Evolutionary conservation across 176 grass and related monocot species (phyloP), one percentile per base, ranked within the genome.

Genomic region (Oropetium thomaeum): DNA sequence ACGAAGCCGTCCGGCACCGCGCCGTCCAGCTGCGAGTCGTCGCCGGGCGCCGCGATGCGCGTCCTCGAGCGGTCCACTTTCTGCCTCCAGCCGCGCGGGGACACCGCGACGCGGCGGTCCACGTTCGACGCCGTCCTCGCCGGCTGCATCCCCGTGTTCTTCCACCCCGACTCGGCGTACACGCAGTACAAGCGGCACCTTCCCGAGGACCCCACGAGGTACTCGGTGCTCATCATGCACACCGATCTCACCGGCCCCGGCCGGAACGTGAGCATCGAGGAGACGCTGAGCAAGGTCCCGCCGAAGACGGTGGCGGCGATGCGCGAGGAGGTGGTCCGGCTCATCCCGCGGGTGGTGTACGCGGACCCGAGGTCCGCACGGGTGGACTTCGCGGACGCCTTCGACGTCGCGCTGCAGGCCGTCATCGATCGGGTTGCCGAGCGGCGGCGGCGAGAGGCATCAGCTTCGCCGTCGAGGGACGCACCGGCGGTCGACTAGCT

Each of bases 81-180:
- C 71, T 93, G 91, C 79, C 68, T 93, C 4, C 91, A 90, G 75
- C 90, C 90, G 28, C 84, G 84, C 11, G 87, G 87, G 1, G 90
- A 93, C 61, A 78, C 77, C 0, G 33, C 74, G n/a, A 89, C 87
- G 38, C 85, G 87, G 66, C 62, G 73, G 37, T 93, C 90, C 27
- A 79, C 87, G 65, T 93, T 93, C 75, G 90, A 93, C 76, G 65
- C 84, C 48, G 77, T 93, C 61, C 60, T 93, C 3, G 87, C 87
- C 13, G 87, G 90, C 11, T 93, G 90, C 71, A 82, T 93, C 31
- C 90, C 87, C 2, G 87, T 93, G 45, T 89, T 93, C 55, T 89
- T 93, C 78, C 70, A 78, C 61, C 87, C 84, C 0, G 39, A 71
- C 7, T 87, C 90, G 34, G 90, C 87, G 31, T 89, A 93, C 45